Base-by-base conservation (phyloP, 441 rosid genomes). In the Metrosideros polymorpha region DNA sequence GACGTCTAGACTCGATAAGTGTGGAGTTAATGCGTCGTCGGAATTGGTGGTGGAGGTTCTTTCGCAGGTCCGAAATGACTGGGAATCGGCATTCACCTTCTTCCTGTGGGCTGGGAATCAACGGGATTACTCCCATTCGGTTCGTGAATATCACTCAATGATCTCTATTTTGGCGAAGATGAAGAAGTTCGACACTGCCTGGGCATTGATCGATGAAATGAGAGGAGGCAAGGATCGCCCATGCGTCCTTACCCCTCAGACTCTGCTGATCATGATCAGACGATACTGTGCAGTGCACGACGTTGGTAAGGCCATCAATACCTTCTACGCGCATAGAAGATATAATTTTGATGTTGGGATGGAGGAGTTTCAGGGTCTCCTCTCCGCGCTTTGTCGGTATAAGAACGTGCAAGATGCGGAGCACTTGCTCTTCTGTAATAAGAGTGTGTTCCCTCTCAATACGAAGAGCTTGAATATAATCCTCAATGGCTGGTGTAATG, bases 381-480 rank as follows among this genome's bases (percentile, higher is more conserved):
- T 96, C 7, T 97, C 99, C 84, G 99, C 98, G 83, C 98, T 97
- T 84, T 96, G 98, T 85, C 92, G 97, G 35, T 97, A 98, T 86
- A 97, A 96, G 94, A 96, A 98, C 86, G 98, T 96, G 89, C 93
- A 95, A 88, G 99, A 98, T 84, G 99, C 99, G 53, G 99, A 94
- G 92, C 99, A 96, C 87, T 91, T 97, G 93, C 91, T 96, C 90
- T 95, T 91, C 89, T 95, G 98, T 89, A 94, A 97, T 88, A 92
- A 88, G 63, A 91, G 87, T 82, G 94, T 90, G 49, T 94, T 93
- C 87, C 97, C 99, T 2, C 92, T 93, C 55, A 90, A 93, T 55
- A 92, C 93, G 29, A 96, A 97, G 89, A 97, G 98, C 87, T 98
- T 94, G 85, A 98, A 98, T 87, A 95, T 95, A 75, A 92, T 96